Percentiles rank a stretch among this genome's conserved stretches.
Conservation (phyloP, 768 basidiomycete genomes). For the Hypholoma sublateritium region DNA sequence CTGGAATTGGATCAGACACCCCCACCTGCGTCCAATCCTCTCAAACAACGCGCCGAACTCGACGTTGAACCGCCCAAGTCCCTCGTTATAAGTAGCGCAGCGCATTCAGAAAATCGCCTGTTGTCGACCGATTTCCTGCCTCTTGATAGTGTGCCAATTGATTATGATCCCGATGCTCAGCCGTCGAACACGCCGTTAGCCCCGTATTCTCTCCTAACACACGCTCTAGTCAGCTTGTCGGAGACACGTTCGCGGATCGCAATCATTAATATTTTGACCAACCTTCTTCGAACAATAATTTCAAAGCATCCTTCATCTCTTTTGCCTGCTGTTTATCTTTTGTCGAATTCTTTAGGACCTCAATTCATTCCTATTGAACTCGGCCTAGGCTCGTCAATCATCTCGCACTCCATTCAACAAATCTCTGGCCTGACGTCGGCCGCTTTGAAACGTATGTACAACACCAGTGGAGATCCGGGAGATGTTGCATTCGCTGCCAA, state of each 20-base stretch:
- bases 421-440: conserved; percentile 63
- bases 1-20: conserved; percentile 9
- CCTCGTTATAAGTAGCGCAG: neutral
- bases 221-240: conserved; percentile 59
- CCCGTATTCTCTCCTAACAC: conserved; percentile 73
- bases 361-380: conserved; percentile 73
- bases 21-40: neutral
- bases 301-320: conserved; percentile 67
- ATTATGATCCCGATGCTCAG: conserved; percentile 41
- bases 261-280: conserved; percentile 70
- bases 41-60: neutral
- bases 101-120: neutral
- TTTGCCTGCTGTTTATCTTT: conserved; percentile 73
- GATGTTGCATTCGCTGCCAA: conserved; percentile 88
- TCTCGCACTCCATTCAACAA: conserved; percentile 70
- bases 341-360: conserved; percentile 79
- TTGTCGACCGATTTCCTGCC: conserved; percentile 17
- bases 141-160: conserved; percentile 49
- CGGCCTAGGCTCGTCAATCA: conserved; percentile 65
- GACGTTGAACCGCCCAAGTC: neutral
- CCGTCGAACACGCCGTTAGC: conserved; percentile 45
- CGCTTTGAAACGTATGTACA: conserved; percentile 66
- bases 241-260: conserved; percentile 71
- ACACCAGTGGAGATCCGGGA: conserved; percentile 77
- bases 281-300: conserved; percentile 70